Base-by-base conservation (phyloP, 495 filamentous ascomycete genomes). In the Delitschia confertaspora region DNA sequence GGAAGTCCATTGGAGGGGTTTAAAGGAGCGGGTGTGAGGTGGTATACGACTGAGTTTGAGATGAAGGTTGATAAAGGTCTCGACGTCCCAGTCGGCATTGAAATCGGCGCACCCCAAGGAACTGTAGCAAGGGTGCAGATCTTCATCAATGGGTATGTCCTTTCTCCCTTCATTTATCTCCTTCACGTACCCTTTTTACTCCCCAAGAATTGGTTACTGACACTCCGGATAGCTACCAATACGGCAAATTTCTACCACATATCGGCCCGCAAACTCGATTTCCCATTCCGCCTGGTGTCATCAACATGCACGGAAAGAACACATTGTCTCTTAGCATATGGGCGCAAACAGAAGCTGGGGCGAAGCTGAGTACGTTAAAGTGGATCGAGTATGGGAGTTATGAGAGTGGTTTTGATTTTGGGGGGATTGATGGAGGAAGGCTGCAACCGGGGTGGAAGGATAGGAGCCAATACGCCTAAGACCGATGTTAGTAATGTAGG, bases 191-290 rank as follows among this genome's bases (percentile, higher is more conserved):
- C 13, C 13, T 17, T 14, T 34, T 6, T 34, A 17, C 13, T 6
- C 32, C 18, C 6, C 32, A 34, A 14, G 18, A 14, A 5, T 14
- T 5, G 6, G 5, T 5, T 34, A 17, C 22, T 46, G 16, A 46
- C 23, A 19, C 21, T 3, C 2, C 7, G 6, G 3, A 35, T 2
- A 61, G 43, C 24, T 70, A 70, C 55, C 65, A 70, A 47, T 71
- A 67, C 43, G 66, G 65, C 17, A 66, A 71, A 38, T 73, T 62
- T 32, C 44, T 71, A 11, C 64, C 67, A n/a, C 63, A 71, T 45
- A 66, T 72, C 21, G 70, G 69, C 0, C 69, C 69, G 0, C 68
- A 71, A 53, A 71, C 63, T 6, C 48, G 53, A 39, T 73, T 74
- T 51, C 69, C 69, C 0, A 55, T 73, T 34, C 71, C 68, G 6